Evolutionary conservation across 1,284 basidiomycete genomes (phyloP).

Genomic region (Mycena sp.): DNA sequence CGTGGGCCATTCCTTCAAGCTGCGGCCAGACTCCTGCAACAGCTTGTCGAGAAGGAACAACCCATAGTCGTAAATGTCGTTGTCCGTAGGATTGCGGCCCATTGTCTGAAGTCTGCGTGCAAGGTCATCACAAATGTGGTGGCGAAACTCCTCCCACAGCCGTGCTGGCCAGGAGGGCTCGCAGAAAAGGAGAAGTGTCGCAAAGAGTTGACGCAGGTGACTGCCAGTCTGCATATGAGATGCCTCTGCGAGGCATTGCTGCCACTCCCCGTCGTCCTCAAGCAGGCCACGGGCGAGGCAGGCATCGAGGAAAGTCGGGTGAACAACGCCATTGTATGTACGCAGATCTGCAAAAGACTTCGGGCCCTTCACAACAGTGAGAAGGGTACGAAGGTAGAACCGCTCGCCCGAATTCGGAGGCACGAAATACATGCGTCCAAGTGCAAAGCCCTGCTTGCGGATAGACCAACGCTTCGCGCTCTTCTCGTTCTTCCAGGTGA

Average conservation of each 20-base stretch:
- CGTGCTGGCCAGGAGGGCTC: conserved; percentile 37
- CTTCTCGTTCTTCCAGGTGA: conserved; percentile 23
- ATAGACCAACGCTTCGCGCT: conserved; percentile 33
- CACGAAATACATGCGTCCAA: conserved; percentile 46
- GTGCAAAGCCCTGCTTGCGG: conserved; percentile 29
- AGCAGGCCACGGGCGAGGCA: conserved; percentile 51
- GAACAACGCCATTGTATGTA: conserved; percentile 37
- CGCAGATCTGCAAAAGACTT: conserved; percentile 43
- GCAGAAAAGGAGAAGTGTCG: conserved; percentile 42
- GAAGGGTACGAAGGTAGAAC: conserved; percentile 45
- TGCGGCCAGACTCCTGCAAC: conserved; percentile 36
- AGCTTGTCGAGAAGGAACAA: conserved; percentile 45
- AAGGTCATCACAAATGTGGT: conserved; percentile 48
- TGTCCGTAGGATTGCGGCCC: conserved; percentile 35
- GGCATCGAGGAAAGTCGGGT: conserved; percentile 43
- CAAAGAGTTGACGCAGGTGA: conserved; percentile 45
- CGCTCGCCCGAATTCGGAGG: conserved; percentile 39
- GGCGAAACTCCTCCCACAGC: conserved; percentile 42
- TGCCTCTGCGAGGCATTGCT: conserved; percentile 45
- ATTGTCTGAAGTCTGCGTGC: conserved; percentile 23
- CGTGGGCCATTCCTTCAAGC: conserved; percentile 25
- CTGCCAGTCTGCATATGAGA: conserved; percentile 41
- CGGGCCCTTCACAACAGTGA: conserved; percentile 44
- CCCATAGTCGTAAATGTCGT: conserved; percentile 51
- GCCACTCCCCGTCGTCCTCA: conserved; percentile 50